Conservation (phyloP, 352 stramenopile genomes). For the Pythium volutum region DNA sequence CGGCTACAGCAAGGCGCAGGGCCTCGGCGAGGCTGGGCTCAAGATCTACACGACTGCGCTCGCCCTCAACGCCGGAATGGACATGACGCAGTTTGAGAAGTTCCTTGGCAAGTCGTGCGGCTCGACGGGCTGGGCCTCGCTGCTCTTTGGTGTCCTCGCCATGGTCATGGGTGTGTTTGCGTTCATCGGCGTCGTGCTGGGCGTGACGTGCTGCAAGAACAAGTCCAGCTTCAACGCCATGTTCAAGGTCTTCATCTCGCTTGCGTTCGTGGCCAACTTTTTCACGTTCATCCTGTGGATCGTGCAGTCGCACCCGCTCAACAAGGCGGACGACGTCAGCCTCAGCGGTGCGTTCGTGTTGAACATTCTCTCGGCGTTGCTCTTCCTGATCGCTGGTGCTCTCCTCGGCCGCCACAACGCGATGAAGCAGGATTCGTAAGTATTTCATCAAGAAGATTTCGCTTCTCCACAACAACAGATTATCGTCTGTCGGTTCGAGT, state of each 20-base stretch:
- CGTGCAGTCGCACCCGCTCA: constrained; percentile 43
- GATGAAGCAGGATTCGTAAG: constrained; percentile 13
- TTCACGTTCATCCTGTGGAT: constrained; percentile 66
- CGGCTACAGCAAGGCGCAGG: constrained; percentile 37
- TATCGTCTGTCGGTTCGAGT: no score
- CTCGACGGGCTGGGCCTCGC: constrained; percentile 36
- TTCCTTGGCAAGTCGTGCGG: constrained; percentile 68
- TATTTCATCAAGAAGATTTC: no score
- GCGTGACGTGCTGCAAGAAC: constrained; percentile 73
- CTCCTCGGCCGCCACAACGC: constrained; percentile 28
- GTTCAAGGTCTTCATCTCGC: constrained; percentile 41
- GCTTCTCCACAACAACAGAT: no score
- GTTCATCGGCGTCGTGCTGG: constrained; percentile 50
- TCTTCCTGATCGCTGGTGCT: constrained; percentile 38
- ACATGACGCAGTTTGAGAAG: constrained; percentile 45
- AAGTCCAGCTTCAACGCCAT: constrained; percentile 50
- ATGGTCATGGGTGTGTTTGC: constrained; percentile 37
- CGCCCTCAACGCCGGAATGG: constrained; percentile 43
- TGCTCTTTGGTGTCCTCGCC: constrained; percentile 46
- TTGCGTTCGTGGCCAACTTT: constrained; percentile 42
- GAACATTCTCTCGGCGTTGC: constrained; percentile 39
- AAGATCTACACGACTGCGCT: constrained; percentile 33
- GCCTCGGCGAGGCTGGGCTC: constrained; percentile 26
- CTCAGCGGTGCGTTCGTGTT: constrained; percentile 59
- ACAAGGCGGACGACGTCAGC: constrained; percentile 55